Evolutionary conservation across 768 basidiomycete species (phyloP), one percentile per base, ranked within the genome.

Genomic region (Phanerodontia chrysosporium): DNA sequence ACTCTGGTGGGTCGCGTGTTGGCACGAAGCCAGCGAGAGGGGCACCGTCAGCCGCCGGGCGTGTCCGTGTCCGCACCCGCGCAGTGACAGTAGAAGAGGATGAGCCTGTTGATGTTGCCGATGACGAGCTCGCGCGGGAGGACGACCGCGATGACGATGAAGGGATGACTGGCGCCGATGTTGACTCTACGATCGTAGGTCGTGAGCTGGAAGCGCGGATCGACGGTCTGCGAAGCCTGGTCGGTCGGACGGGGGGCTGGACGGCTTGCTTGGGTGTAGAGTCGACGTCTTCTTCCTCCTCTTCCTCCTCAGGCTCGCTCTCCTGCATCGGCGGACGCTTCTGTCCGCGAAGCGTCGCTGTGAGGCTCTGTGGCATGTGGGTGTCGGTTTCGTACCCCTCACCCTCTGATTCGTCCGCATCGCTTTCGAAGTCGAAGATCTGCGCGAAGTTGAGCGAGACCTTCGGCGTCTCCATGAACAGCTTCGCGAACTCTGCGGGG

Each of bases 371-470:
- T n/a, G 59, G 59, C 3, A 57, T 45, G 18, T 62, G 52, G 25
- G 55, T 64, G 36, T 72, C 75, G 28, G 66, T 62, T 42, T 68
- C 66, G 27, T 65, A 68, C 27, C 65, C 67, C 57, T 67, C 72
- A 22, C 32, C 60, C 5, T 18, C 45, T 3, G 24, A 49, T 42
- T 71, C 71, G 51, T 71, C 70, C 10, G 65, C 69, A 24, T 71
- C 73, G 52, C 60, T 68, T 39, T 76, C 77, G 55, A 86, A 84
- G 65, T 90, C 88, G 62, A 91, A 91, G 49, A 90, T 90, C 71
- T 84, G 86, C 9, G 85, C 80, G 66, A 92, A 92, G 65, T 89
- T 84, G 27, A 92, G 76, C 2, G 84, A 85, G 39, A 89, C 83
- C 60, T 79, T 84, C 0, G 90, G 90, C 8, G 86, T 86, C 44